A percentile compares a stretch with the other conserved stretches of the same genome.
These are phyloP conservation scores for Rhipidocladum racemiflorum DNA, from an alignment of 176 grass and related monocot species.

Conservation along the genomic window DNA sequence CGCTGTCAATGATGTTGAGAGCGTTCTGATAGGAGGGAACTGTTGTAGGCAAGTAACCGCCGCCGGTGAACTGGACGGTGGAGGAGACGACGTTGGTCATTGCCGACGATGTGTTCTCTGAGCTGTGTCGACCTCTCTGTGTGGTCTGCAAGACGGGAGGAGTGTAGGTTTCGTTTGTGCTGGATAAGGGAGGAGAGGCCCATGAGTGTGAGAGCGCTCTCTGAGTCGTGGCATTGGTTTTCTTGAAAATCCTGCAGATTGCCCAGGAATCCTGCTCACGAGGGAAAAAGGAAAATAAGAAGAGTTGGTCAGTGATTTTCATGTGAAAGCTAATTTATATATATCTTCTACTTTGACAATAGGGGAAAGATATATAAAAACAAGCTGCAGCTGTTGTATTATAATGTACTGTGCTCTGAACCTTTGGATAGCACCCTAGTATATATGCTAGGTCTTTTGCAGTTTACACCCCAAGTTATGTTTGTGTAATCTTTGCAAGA, in stretches of 20 bases:
- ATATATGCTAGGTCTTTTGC: neutral
- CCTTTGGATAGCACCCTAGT: neutral
- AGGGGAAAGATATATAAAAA: neutral
- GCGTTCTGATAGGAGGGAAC: constrained; percentile 47
- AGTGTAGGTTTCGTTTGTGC: constrained; percentile 41
- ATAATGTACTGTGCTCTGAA: neutral
- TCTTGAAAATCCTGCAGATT: constrained; percentile 98
- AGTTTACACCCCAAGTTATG: neutral
- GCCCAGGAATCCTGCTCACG: constrained; percentile 89
- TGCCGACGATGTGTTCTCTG: constrained; percentile 51
- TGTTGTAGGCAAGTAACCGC: constrained; percentile 42
- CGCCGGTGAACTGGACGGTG: constrained; percentile 45
- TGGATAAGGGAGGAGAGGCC: constrained; percentile 52
- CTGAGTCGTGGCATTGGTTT: constrained; percentile 73
- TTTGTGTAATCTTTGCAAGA: neutral
- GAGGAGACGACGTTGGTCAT: constrained; percentile 44
- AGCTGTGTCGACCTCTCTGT: constrained; percentile 32
- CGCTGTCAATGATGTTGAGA: constrained; percentile 44
- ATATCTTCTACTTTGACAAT: neutral
- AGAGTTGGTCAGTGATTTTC: neutral
- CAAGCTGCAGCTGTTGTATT: neutral
- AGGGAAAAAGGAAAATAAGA: neutral
- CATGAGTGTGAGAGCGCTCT: constrained; percentile 79
- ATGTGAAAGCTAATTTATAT: neutral
- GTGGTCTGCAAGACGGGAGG: constrained; percentile 32